Percentiles rank a stretch among this genome's conserved stretches.
Conservation (phyloP, 106 monocot genomes). For the Phalaenopsis equestris region DNA sequence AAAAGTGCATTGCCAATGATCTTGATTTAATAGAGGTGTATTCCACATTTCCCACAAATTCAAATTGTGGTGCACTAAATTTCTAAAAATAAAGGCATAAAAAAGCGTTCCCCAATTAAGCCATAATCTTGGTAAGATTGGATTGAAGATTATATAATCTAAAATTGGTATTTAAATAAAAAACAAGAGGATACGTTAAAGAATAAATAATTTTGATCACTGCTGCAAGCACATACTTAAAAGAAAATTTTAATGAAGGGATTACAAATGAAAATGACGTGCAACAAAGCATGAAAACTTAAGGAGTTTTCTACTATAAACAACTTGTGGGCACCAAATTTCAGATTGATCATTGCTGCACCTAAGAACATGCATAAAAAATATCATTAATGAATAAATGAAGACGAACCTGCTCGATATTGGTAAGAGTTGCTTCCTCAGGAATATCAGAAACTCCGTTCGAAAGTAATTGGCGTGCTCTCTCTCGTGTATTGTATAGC, state of each 20-base stretch:
- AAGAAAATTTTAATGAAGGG: neutral
- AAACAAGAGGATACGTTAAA: neutral
- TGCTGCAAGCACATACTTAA: neutral
- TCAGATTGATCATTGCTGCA: neutral
- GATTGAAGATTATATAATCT: no score
- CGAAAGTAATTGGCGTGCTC: constrained; percentile 62
- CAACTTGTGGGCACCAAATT: neutral
- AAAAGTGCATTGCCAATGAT: neutral
- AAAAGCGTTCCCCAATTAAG: no score
- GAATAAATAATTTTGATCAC: neutral
- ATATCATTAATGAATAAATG: neutral
- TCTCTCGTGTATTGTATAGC: constrained; percentile 71
- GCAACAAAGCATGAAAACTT: neutral
- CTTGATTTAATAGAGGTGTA: neutral
- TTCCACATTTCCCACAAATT: neutral
- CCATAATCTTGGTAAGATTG: no score
- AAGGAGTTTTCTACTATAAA: neutral
- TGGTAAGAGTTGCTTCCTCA: constrained; percentile 55
- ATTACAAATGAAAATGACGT: neutral
- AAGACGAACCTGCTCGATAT: constrained; percentile 56
- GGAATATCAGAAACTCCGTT: constrained; percentile 73
- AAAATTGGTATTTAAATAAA: neutral
- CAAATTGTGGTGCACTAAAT: neutral
- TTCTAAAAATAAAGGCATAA: neutral
- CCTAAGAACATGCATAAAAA: neutral